Evolutionary conservation across 1,139 yeast genomes (phyloP), one percentile per base, ranked within the genome.

Genomic region (Scheffersomyces titani): DNA sequence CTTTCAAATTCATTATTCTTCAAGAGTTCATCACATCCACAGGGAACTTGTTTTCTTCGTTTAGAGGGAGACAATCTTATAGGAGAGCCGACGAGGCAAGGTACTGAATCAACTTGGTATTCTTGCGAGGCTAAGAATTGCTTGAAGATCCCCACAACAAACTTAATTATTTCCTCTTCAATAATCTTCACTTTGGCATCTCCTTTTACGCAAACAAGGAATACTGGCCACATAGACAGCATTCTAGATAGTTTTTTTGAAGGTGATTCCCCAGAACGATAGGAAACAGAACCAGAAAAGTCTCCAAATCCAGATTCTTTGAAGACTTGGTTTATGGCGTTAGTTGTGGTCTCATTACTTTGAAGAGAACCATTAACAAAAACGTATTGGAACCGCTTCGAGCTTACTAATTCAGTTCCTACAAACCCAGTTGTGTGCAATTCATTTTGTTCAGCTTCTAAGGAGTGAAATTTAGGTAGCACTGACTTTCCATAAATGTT

Each of bases 311-410:
- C 65, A 1, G 69, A 57, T 5, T 57, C 53, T 11, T 53, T 55
- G 56, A 81, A 76, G 9, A 70, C 9, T 5, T 60, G 62, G 62
- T 70, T 75, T 3, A 85, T 64, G 0, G 51, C 49, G 44, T 11
- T 30, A 30, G 16, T 13, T 30, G 40, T 30, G 16, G 40, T 30
- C 16, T 30, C 40, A 30, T 11, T 11, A 30, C 40, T 7, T 30
- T 30, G 40, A 7, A 30, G 67, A 36, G 82, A 67, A 0, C 78
- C 74, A 65, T 87, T 86, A 47, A 84, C 61, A 52, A 75, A 78
- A 0, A 86, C 65, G 56, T 77, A 78, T 63, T 87, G 91, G 55
- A 75, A 71, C 1, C 64, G 63, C 55, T 71, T 77, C 0, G 79
- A 66, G 53, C 73, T 72, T 0, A 68, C 64, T 0, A 81, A 59